Evolutionary conservation across 1,284 basidiomycete genomes (phyloP), one percentile per base, ranked within the genome.

Genomic region (Violaceomyces palustris): DNA sequence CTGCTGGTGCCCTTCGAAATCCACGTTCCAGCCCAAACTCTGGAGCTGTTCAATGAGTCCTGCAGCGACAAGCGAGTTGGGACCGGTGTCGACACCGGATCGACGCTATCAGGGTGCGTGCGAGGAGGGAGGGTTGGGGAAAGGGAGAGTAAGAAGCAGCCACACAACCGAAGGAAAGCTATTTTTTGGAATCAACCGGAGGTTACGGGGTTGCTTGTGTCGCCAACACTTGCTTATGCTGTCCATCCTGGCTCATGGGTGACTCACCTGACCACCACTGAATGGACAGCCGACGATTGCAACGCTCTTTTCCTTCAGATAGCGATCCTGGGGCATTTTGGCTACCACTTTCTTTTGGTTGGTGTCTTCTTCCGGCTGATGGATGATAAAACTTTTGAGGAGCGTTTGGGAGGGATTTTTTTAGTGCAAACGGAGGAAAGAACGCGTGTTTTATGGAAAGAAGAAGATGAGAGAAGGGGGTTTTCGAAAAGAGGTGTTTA

Each of bases 1-100:
- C 56, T 86, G 82, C 72, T 92, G 87, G 67, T 90, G 86, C 2
- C 87, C 86, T 56, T 90, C 83, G 71, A 93, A 91, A 38, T 83
- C 76, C 65, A 96, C 90, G 21, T 83, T 78, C 89, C 90, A 97
- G 36, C 89, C 91, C 21, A 98, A 82, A 10, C 78, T 42, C 41
- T 64, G 48, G 52, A 73, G 59, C 59, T 70, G 69, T 31, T 54
- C 27, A 37, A 51, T 48, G 33, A 73, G 57, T 4, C 65, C 70
- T 1, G 69, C 69, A 23, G 42, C 31, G 17, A 70, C 47, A 27
- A 73, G 49, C 27, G 61, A 53, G 45, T 63, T 57, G 30, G 70
- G 69, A 6, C 69, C 70, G 2, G 46, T 50, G 36, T 72, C 70
- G 34, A 73, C 70, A 34, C 70, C 70, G 36, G 55, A 43, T 40